These are phyloP conservation scores for Heterococcus sp. DNA, from an alignment of 108 stramenopile genomes.

Conservation along the genomic window DNA sequence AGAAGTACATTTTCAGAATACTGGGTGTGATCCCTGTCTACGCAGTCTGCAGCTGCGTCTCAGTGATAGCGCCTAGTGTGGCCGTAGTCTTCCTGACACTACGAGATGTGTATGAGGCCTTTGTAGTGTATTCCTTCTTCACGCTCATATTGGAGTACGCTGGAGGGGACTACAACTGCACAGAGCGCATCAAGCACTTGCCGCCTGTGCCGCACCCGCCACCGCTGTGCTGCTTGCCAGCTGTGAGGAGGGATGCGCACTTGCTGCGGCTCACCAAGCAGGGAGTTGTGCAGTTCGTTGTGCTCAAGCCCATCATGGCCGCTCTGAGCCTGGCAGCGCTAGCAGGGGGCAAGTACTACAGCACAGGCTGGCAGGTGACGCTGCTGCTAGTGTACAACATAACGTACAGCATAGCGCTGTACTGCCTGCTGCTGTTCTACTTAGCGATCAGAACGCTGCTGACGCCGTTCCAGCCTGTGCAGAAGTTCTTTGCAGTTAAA, in stretches of 20 bases:
- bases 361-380: slow-evolving; percentile 4
- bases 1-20: slow-evolving; percentile 43
- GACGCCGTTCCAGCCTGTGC: slow-evolving; percentile 43
- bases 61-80: slow-evolving; percentile 17
- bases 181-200: slow-evolving; percentile 43
- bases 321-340: neutral
- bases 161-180: slow-evolving; percentile 53
- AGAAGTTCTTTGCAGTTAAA: slow-evolving; percentile 60
- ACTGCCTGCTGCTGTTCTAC: slow-evolving; percentile 61
- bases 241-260: slow-evolving; percentile 18
- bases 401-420: slow-evolving; percentile 56
- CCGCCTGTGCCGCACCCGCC: slow-evolving; percentile 24
- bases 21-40: slow-evolving; percentile 33
- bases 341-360: neutral
- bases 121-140: slow-evolving; percentile 60
- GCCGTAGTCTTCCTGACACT: slow-evolving; percentile 41
- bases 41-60: slow-evolving; percentile 40
- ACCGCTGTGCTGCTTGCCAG: slow-evolving; percentile 40
- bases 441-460: slow-evolving; percentile 44
- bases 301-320: slow-evolving; percentile 55
- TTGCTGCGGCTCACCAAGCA: slow-evolving; percentile 40
- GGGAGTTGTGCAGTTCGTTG: slow-evolving; percentile 53
- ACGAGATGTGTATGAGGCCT: slow-evolving; percentile 60
- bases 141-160: slow-evolving; percentile 53
- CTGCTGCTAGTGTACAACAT: slow-evolving; percentile 56